A percentile compares a stretch with the other conserved stretches of the same genome.
Evolutionary conservation across 305 asterid species (phyloP).

Genomic region (Solanum hybrid): DNA sequence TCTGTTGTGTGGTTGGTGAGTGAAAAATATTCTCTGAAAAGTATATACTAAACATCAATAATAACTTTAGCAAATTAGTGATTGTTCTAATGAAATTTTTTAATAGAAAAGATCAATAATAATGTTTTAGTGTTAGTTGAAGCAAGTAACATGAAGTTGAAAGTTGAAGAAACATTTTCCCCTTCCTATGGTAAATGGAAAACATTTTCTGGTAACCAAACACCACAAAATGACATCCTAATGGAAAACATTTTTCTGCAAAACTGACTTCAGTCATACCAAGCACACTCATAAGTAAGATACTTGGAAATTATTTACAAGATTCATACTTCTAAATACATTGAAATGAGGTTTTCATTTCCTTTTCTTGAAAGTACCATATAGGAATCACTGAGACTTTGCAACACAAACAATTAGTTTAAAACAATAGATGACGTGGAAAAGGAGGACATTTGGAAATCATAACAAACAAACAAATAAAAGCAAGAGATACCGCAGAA

Average conservation of each 20-base stretch:
- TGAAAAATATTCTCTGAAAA: neutral
- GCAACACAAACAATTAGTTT: neutral
- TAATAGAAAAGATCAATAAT: neutral
- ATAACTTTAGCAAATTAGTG: neutral
- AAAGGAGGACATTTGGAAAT: neutral
- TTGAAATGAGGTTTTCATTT: neutral
- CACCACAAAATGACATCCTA: neutral
- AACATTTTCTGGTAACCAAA: neutral
- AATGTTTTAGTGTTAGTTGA: neutral
- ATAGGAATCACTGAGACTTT: neutral
- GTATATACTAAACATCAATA: neutral
- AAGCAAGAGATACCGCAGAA: neutral
- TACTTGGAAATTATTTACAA: neutral
- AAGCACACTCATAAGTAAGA: neutral
- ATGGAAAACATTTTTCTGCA: neutral
- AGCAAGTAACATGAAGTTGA: neutral
- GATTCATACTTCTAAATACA: neutral
- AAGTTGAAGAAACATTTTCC: neutral
- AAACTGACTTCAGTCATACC: neutral
- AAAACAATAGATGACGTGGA: neutral
- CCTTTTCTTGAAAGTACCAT: neutral
- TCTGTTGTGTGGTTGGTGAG: neutral
- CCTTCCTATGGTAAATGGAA: neutral
- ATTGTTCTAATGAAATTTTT: neutral
- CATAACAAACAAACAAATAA: neutral